Percentiles rank a stretch among this genome's conserved stretches.
Evolutionary conservation across 306 rosid species (phyloP).

Genomic region (Gleditsia sinensis): DNA sequence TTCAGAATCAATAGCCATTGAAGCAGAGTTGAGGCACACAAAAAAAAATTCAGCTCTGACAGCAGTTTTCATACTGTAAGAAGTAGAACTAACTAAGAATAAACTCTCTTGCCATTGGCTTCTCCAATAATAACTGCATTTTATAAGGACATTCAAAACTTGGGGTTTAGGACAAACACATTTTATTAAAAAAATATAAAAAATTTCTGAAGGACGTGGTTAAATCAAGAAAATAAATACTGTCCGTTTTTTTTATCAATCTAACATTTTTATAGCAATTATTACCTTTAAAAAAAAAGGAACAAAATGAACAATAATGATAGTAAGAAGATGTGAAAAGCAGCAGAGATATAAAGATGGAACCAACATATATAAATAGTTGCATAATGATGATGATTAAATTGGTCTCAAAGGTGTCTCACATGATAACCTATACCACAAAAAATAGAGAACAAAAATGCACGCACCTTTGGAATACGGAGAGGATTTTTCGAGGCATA

Average conservation of each 20-base stretch:
- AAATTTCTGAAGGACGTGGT: constrained; percentile 40
- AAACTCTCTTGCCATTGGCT: neutral
- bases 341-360: neutral
- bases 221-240: no score
- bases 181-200: constrained; percentile 52
- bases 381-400: neutral
- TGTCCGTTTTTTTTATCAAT: neutral
- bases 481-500: constrained; percentile 85
- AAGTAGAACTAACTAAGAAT: neutral
- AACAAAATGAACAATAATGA: neutral
- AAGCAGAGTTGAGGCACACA: neutral
- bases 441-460: no score
- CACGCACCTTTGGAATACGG: constrained; percentile 70
- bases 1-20: neutral
- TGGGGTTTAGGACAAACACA: neutral
- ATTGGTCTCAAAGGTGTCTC: no score
- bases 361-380: neutral
- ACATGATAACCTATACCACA: no score
- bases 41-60: neutral
- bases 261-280: neutral
- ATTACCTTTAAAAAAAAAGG: neutral
- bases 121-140: neutral
- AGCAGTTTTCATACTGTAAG: neutral
- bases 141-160: neutral
- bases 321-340: neutral